Base-by-base conservation (phyloP, 1,284 basidiomycete genomes). In the Macrocybe sp. region DNA sequence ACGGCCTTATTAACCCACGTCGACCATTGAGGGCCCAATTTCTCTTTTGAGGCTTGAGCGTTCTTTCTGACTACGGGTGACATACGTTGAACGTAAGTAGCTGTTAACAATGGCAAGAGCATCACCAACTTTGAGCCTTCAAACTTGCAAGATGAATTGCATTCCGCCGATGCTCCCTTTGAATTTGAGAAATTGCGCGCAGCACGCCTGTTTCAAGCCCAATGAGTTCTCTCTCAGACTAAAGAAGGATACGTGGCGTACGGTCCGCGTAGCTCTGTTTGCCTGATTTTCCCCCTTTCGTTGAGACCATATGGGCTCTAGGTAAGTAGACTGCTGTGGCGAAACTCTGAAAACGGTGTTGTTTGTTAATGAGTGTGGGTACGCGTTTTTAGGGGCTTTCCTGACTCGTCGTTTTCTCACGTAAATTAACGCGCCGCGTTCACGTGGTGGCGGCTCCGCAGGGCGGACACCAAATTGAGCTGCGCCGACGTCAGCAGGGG, bases 21-120 rank as follows among this genome's bases (percentile, higher is more conserved):
- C n/a, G 66, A 60, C 76, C 76, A 79, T 39, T 72, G 64, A 3
- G 73, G 73, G 2, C 76, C 76, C 11, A 79, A 62, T 45, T 64
- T 70, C 44, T 76, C 76, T 47, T 72, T 65, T 38, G 65, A 68
- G n/a, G 61, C 63, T 33, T 69, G 57, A 2, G 76, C 76, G 45
- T 62, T 72, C 57, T 70, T 78, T 49, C 67, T 71, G 10, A 78
- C 76, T 22, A 22, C 78, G 37, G 31, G 33, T 8, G 34, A 31
- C 11, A 31, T n/a, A 37, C 43, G n/a, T 10, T 30, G 37, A 44
- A 42, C 32, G 40, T 7, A 42, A 41, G 37, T 11, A 45, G 14
- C 31, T 33, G 5, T 28, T 16, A 38, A 43, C 33, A 41, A n/a
- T 16, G 30, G 32, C 7, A 5, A 30, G 37, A 37, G 37, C 45